Evolutionary conservation across 257 asterid genomes (phyloP).

Genomic region (Asclepias syriaca): DNA sequence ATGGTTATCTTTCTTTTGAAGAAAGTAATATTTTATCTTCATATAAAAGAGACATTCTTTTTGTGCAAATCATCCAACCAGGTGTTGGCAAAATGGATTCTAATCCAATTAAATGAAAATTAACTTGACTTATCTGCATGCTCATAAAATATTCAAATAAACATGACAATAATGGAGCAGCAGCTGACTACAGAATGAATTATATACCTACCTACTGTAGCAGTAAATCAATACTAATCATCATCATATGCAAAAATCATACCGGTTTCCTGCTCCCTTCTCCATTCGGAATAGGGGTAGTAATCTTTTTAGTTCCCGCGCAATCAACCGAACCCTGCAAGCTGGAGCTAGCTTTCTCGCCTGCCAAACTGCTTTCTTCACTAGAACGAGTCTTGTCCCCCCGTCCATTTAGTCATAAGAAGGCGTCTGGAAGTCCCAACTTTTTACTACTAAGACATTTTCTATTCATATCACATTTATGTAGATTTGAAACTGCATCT

Average conservation of each 20-base stretch:
- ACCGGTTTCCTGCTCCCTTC: not conserved
- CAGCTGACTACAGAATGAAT: not conserved
- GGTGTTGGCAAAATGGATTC: too few relatives aligned
- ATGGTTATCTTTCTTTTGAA: too few relatives aligned
- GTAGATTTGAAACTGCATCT: conserved; percentile 52
- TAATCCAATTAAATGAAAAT: too few relatives aligned
- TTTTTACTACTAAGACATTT: conserved; percentile 38
- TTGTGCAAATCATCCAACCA: too few relatives aligned
- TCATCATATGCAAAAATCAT: not conserved
- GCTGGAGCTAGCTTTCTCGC: conserved; percentile 8
- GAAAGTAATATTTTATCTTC: too few relatives aligned
- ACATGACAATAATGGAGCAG: conserved; percentile 1
- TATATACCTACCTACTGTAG: not conserved
- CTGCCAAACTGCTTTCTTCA: conserved; percentile 19
- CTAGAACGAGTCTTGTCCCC: conserved; percentile 8
- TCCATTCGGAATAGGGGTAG: not conserved
- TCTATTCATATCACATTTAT: conserved; percentile 53
- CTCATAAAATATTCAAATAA: not conserved
- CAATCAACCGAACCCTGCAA: not conserved
- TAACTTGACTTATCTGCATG: not conserved
- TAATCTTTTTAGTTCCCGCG: not conserved
- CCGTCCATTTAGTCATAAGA: conserved; percentile 40
- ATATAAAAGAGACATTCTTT: too few relatives aligned
- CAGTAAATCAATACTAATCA: not conserved
- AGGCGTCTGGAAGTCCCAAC: conserved; percentile 52